Base-by-base conservation (phyloP, 345 rosid species). In the Corchorus olitorius region DNA sequence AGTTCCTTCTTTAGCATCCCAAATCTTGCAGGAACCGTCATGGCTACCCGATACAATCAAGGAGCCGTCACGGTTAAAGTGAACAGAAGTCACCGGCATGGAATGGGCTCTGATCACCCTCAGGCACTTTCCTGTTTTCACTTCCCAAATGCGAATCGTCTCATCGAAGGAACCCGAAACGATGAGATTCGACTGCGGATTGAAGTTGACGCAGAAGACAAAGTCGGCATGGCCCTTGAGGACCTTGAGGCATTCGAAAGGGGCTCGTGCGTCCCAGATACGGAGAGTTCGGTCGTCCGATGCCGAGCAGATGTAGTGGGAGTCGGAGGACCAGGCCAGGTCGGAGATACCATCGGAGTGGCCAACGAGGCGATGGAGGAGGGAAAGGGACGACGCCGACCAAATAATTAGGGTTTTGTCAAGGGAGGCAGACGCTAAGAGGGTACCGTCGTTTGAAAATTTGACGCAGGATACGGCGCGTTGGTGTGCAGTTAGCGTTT, bases 231-330 rank as follows among this genome's bases (percentile, higher is more conserved):
- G 98, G 33, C 97, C 98, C 64, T 82, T 82, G 33, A 96, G 95
- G 81, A 89, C 89, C 75, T 93, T 91, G 52, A 93, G 91, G 79
- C 94, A 91, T 8, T 96, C 99, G 65, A 92, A 92, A 2, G 97
- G 93, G 75, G 93, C 35, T 6, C 94, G 91, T 5, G 99, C 85
- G 16, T 89, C 92, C 99, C 99, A 96, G 82, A 96, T 96, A 75
- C 99, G 99, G 78, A 96, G 90, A 71, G 98, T 76, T 45, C 89
- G 87, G 65, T 96, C 99, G 62, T 96, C 98, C 45, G 99, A 93
- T 60, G 97, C 97, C 61, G 99, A 93, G 82, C 98, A 96, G 75
- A 94, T 91, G 83, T 96, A 93, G 82, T 90, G 99, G 39, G 98
- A 92, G 77, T 96, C 97, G 6, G 92, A 91, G 50, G 98, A 94